Evolutionary conservation across 2,329 filamentous ascomycete species (phyloP).

Genomic region (Atkinsonella texensis): DNA sequence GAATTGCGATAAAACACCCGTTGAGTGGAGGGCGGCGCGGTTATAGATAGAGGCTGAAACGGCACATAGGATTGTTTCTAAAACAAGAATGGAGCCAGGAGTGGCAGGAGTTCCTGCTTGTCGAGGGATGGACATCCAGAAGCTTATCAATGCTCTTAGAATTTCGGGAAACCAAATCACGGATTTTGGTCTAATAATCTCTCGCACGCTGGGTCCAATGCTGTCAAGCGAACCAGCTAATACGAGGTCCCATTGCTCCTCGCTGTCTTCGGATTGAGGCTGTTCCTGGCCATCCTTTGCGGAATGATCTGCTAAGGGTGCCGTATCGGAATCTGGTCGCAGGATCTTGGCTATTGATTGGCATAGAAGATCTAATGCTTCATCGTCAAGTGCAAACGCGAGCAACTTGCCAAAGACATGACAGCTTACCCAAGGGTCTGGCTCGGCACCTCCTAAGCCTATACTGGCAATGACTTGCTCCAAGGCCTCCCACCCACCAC

Average conservation of each 20-base stretch:
- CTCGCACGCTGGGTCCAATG: conserved; percentile 29
- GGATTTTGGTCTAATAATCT: conserved; percentile 38
- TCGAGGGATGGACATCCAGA: conserved; percentile 51
- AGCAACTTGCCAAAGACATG: conserved; percentile 76
- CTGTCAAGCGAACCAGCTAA: conserved; percentile 25
- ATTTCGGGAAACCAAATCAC: conserved; percentile 50
- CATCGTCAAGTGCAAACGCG: conserved; percentile 69
- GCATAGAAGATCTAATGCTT: conserved; percentile 60
- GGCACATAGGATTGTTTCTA: conserved; percentile 49
- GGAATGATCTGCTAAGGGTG: background rate
- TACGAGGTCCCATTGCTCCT: conserved; percentile 27
- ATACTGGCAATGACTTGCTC: conserved; percentile 61
- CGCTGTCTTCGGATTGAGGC: conserved; percentile 7
- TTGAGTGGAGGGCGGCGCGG: conserved; percentile 57
- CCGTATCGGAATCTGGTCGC: conserved; percentile 18
- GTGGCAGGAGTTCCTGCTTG: conserved; percentile 30
- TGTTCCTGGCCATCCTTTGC: conserved; percentile 13
- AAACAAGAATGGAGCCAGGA: conserved; percentile 49
- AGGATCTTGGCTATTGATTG: conserved; percentile 31
- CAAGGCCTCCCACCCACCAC: conserved; percentile 66
- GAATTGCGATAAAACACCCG: conserved; percentile 56
- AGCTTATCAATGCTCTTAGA: conserved; percentile 47
- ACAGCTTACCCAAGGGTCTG: conserved; percentile 54
- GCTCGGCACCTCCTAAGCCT: conserved; percentile 50
- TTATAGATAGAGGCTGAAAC: conserved; percentile 55